Base-by-base conservation (phyloP, 2,329 filamentous ascomycete species). In the Alternaria tenuissima region DNA sequence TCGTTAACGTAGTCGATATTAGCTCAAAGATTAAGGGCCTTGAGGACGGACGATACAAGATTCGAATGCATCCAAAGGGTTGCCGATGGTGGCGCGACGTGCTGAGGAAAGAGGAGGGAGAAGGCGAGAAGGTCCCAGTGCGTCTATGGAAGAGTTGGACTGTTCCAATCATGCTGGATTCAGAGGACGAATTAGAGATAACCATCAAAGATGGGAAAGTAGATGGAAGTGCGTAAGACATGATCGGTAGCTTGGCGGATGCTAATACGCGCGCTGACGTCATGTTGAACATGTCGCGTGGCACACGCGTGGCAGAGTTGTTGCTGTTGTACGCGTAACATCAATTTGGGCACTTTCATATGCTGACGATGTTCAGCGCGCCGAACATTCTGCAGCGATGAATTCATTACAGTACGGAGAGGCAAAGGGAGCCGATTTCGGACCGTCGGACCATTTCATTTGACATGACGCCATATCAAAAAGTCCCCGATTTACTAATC, bases 401-500 rank as follows among this genome's bases (percentile, higher is more conserved):
- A 3, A 12, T 8, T 16, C 34, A 16, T 24, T n/a, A 14, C 11
- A 18, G 18, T 16, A 42, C 24, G 22, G 20, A 39, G 41, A 47
- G 26, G 20, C 14, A 32, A 16, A 38, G 24, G n/a, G 5, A 59
- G 58, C 48, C 59, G 56, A 52, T 34, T 44, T 55, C 62, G 59
- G 59, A 28, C 59, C 56, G 60, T 20, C 38, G 42, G 16, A 16
- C 44, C 16, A 36, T 62, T 52, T 52, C 38, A 54, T 52, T 55
- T 52, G 48, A 52, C 32, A 61, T 65, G 60, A 61, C 60, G 59
- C 63, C 60, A 63, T 65, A 9, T 24, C 41, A 22, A 60, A 59
- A 60, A 61, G 41, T 18, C 39, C 18, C 32, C 56, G 12, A 54
- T 51, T 43, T 52, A 34, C 26, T 48, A 48, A 48, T 55, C 34